Evolutionary conservation across 805 yeast species (phyloP), one percentile per base, ranked within the genome.

Genomic region (Teunomyces funiuensis): DNA sequence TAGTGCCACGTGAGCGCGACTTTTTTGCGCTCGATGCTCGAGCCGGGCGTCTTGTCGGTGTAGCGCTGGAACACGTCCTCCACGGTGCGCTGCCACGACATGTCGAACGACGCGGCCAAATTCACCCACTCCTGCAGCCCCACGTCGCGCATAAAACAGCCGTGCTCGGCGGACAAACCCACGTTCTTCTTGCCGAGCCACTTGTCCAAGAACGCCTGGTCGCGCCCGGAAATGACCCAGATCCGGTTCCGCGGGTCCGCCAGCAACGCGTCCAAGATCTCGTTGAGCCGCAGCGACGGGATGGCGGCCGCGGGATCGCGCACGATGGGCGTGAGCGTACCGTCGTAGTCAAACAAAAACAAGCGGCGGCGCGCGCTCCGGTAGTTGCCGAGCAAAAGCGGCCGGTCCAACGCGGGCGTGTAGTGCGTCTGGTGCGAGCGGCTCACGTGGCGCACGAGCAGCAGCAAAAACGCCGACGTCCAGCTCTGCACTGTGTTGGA

Each of bases 1-100:
- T 91, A 93, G 65, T 93, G 99, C 99, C 99, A 93, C 1, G 98
- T 91, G 40, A 93, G 66, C 1, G 99, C 98, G 13, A 91, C 96
- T 54, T 88, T 83, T 62, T 93, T 93, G 54, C 76, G 76, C 64
- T 93, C 99, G 38, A 86, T 83, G 49, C 76, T 76, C 1, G 97
- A 76, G 6, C 97, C 97, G 2, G 96, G 97, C 0, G 99, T 93
- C 48, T 83, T 82, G 34, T 84, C 91, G 0, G 97, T 88, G 62
- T 80, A 89, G 34, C 79, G 70, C 40, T 70, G 77, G 69, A 86
- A 87, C 3, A 87, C 79, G 19, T 80, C 82, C 41, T 80, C 80
- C 11, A 89, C 98, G 41, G 79, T 80, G n/a, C 65, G 59, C 63
- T 89, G 96, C 99, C 99, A 93, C 18, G 89, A 74, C 97, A 93